phyloP scores from a whole-genome alignment of 805 yeast species.

The Brettanomyces bruxellensis region DNA sequence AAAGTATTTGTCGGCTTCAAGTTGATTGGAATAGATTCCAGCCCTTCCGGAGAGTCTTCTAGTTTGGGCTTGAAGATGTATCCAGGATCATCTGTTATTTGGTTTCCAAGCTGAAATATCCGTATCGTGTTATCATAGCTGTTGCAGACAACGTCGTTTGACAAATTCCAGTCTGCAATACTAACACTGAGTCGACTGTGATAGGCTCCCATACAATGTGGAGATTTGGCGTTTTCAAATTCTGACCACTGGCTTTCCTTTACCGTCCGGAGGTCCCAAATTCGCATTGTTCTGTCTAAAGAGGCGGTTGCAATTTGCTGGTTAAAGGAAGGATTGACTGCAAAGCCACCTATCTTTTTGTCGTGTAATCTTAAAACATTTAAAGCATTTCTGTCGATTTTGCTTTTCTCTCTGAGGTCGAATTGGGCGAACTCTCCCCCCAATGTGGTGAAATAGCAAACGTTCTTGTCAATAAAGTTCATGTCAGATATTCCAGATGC shows the following conservation, averaged over 20 bases:
- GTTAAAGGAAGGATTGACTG: slow-evolving; percentile 59
- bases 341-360: slow-evolving; percentile 87
- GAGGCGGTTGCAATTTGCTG: slow-evolving; percentile 81
- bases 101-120: slow-evolving; percentile 48
- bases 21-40: slow-evolving; percentile 26
- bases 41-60: slow-evolving; percentile 12
- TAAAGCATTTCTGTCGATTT: slow-evolving; percentile 8
- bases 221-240: slow-evolving; percentile 36
- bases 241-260: slow-evolving; percentile 48
- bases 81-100: slow-evolving; percentile 13
- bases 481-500: slow-evolving; percentile 71
- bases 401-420: slow-evolving; percentile 45
- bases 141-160: slow-evolving; percentile 71
- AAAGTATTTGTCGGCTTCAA: slow-evolving; percentile 56
- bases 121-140: slow-evolving; percentile 86
- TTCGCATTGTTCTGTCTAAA: slow-evolving; percentile 69
- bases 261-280: slow-evolving; percentile 77
- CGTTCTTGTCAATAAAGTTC: slow-evolving; percentile 45
- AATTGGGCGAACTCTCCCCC: slow-evolving; percentile 71
- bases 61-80: slow-evolving; percentile 10
- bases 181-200: slow-evolving; percentile 74
- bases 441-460: slow-evolving; percentile 66
- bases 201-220: slow-evolving; percentile 51
- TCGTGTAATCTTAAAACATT: slow-evolving; percentile 61
- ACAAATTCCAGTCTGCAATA: slow-evolving; percentile 72